These are phyloP conservation scores for Hyaloscypha finlandica DNA, from an alignment of 495 filamentous ascomycete genomes.

Conservation along the genomic window DNA sequence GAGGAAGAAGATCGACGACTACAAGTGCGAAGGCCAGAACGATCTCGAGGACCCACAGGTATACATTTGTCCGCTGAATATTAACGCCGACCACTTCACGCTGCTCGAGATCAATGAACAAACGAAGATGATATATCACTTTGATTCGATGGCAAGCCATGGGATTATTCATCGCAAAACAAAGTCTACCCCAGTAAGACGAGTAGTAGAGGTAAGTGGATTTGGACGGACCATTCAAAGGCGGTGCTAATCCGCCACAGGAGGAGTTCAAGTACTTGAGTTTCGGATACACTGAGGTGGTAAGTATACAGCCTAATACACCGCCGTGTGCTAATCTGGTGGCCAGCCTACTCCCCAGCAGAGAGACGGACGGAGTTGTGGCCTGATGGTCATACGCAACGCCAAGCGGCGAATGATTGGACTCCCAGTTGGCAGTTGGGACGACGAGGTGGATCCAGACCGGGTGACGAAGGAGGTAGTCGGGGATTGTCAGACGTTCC, in stretches of 20 bases:
- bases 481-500: slow-evolving; percentile 21
- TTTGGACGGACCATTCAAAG: slow-evolving; percentile 10
- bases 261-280: slow-evolving; percentile 28
- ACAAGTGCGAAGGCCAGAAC: slow-evolving; percentile 21
- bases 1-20: slow-evolving; percentile 27
- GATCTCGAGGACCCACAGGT: slow-evolving; percentile 5
- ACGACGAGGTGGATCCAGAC: slow-evolving; percentile 29
- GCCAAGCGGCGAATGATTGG: slow-evolving; percentile 31
- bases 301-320: slow-evolving; percentile 21
- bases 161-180: slow-evolving; percentile 23
- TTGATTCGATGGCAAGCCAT: slow-evolving; percentile 29
- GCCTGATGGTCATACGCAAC: slow-evolving; percentile 28
- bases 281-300: slow-evolving; percentile 26
- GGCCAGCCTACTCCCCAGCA: no score
- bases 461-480: slow-evolving; percentile 22
- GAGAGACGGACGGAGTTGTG: slow-evolving; percentile 23
- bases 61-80: slow-evolving; percentile 22
- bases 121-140: slow-evolving; percentile 31
- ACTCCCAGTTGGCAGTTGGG: slow-evolving; percentile 28
- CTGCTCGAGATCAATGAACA: slow-evolving; percentile 32
- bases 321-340: slow-evolving; percentile 17
- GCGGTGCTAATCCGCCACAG: slow-evolving; percentile 21
- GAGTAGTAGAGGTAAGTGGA: no score
- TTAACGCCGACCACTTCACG: slow-evolving; percentile 29
- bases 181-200: no score